These are phyloP conservation scores for Trichophyton benhamiae DNA, from an alignment of 2,329 filamentous ascomycete species.

Conservation along the genomic window DNA sequence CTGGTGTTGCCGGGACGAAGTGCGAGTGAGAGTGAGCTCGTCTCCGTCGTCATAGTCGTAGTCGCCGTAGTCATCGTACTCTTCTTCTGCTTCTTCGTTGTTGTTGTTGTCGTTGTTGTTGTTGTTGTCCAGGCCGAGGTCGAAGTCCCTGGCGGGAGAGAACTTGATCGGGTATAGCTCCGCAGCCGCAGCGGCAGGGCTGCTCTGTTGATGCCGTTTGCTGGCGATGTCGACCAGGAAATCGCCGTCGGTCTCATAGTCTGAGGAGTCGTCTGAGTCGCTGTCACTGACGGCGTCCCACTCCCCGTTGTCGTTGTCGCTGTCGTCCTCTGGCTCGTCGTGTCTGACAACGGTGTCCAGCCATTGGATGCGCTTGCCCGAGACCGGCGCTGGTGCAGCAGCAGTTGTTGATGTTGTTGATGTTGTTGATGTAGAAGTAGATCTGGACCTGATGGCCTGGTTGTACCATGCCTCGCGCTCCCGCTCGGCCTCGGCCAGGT, in stretches of 20 bases:
- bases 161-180: background rate
- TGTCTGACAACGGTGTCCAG: slow-evolving; percentile 60
- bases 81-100: slow-evolving; percentile 21
- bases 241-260: slow-evolving; percentile 35
- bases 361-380: background rate
- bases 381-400: background rate
- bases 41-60: slow-evolving; percentile 39
- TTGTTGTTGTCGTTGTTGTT: slow-evolving; percentile 38
- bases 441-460: slow-evolving; percentile 58
- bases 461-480: slow-evolving; percentile 98
- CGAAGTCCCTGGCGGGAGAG: background rate
- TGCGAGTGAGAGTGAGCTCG: slow-evolving; percentile 56
- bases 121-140: slow-evolving; percentile 20
- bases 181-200: background rate
- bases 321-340: slow-evolving; percentile 38
- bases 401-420: background rate
- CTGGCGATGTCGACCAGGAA: background rate
- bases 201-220: background rate
- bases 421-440: slow-evolving; percentile 39
- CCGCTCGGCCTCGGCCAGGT: slow-evolving; percentile 83
- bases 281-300: slow-evolving; percentile 33
- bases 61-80: slow-evolving; percentile 16
- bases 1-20: slow-evolving; percentile 44
- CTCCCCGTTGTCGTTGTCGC: slow-evolving; percentile 42
- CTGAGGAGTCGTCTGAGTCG: slow-evolving; percentile 22